phyloP scores from a whole-genome alignment of 805 yeast species.

The Scheffersomyces ergatensis region DNA sequence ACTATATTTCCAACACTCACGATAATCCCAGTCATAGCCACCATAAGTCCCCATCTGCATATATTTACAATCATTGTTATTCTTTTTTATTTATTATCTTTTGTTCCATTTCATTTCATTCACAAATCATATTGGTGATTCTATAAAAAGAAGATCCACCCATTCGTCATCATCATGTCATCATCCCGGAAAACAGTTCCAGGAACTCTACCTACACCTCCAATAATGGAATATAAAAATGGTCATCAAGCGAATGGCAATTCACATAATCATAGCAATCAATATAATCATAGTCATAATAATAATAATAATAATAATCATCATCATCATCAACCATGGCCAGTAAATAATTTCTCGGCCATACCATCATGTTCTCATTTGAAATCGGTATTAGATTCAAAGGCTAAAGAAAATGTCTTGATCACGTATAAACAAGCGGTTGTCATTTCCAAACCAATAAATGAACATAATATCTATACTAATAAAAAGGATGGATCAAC shows the following conservation, averaged over 20 bases:
- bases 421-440: conserved; percentile 52
- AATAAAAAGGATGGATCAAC: conserved; percentile 36
- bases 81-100: too few species aligned
- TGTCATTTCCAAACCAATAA: conserved; percentile 39
- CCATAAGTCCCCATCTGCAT: too few species aligned
- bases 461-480: conserved; percentile 20
- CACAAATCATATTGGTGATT: conserved; percentile 15
- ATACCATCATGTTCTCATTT: conserved; percentile 48
- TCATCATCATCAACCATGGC: neutral
- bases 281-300: neutral
- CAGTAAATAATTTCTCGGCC: conserved; percentile 5
- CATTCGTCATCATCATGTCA: neutral
- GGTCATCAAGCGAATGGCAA: neutral
- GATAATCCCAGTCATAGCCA: too few species aligned
- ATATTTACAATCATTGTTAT: too few species aligned
- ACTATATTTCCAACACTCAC: too few species aligned
- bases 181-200: conserved; percentile 1
- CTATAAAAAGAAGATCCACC: too few species aligned
- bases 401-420: conserved; percentile 48
- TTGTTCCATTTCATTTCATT: too few species aligned
- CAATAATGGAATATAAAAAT: neutral
- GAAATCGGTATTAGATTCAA: conserved; percentile 44
- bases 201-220: conserved; percentile 1
- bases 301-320: neutral
- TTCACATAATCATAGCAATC: too few species aligned